Conservation (phyloP, 1,284 basidiomycete genomes). For the Sphaerobolus stellatus region DNA sequence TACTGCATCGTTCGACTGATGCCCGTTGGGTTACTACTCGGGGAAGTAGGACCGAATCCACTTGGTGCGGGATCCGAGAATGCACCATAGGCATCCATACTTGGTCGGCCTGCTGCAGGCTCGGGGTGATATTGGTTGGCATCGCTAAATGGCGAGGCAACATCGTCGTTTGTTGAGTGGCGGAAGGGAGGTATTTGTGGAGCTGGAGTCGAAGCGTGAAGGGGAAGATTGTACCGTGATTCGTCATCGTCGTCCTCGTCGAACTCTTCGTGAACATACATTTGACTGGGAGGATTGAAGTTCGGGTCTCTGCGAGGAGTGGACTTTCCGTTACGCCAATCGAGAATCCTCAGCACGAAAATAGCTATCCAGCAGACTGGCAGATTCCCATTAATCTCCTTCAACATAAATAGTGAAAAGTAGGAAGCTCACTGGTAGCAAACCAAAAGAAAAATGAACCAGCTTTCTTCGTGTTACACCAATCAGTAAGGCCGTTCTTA, state of each 20-base stretch:
- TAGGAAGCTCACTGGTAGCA: conserved; percentile 53
- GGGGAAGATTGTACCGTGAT: conserved; percentile 41
- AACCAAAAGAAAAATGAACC: conserved; percentile 86
- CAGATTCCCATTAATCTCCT: conserved; percentile 10
- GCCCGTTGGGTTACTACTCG: too few species aligned
- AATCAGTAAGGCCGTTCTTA: conserved; percentile 65
- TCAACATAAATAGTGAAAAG: neutral
- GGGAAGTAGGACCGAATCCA: conserved; percentile 55
- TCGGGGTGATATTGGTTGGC: conserved; percentile 31
- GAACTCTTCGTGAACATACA: conserved; percentile 28
- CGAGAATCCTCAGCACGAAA: conserved; percentile 57
- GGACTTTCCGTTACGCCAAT: conserved; percentile 73
- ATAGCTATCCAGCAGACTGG: conserved; percentile 68
- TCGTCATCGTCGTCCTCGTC: conserved; percentile 51
- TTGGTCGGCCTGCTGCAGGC: conserved; percentile 44
- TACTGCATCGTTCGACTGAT: conserved; percentile 88
- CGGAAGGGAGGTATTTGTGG: conserved; percentile 29
- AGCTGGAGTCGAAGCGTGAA: conserved; percentile 21
- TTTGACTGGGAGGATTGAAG: conserved; percentile 54
- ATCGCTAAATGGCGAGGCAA: conserved; percentile 28
- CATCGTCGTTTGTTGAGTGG: conserved; percentile 19
- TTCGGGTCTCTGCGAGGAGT: conserved; percentile 64
- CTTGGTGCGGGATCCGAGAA: conserved; percentile 79
- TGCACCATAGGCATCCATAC: conserved; percentile 83
- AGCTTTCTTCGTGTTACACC: conserved; percentile 90